Base-by-base conservation (phyloP, 202 grass and related monocot genomes). In the Setaria italica region DNA sequence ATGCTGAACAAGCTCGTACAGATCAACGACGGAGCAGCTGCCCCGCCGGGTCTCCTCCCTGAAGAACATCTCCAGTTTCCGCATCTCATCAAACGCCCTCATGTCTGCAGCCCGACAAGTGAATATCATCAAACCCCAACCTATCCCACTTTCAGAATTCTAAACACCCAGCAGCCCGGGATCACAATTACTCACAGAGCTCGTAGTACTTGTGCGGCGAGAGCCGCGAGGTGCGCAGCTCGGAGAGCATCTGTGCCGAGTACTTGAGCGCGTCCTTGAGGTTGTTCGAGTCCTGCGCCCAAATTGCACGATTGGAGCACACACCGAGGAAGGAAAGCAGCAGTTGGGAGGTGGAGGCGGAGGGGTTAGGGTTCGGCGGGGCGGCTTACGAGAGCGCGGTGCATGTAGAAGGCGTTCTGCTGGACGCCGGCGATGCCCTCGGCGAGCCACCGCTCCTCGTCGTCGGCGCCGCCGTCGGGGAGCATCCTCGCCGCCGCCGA, bases 31-130 rank as follows among this genome's bases (percentile, higher is more conserved):
- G 4, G 97, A 96, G 88, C 92, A 96, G 82, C 80, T 90, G 4
- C 97, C 96, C 11, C 93, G 85, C n/a, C 77, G 84, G 37, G 88
- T 94, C 88, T 99, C 93, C 88, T 99, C 97, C 85, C 90, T 89
- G 88, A 99, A 99, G 93, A 99, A 99, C 97, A 96, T 99, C 90
- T 99, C 97, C 84, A 99, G 86, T 85, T 94, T 99, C 88, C 94
- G 82, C 87, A 99, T 68, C 82, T 99, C 97, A 83, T 99, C 97
- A 56, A 96, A 99, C 71, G 97, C 90, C 90, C 97, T 91, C 97
- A 99, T 99, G 74, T 96, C 97, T 99, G 81, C 49, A 67, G 17
- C 48, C 12, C 35, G 13, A 45, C 58, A 67, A 86, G 80, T 70
- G 8, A 88, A 79, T 33, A 57, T 30, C 78, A 70, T 88, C 30